These are phyloP conservation scores for Coniophora puteana DNA, from an alignment of 1,284 basidiomycete genomes.

Conservation along the genomic window DNA sequence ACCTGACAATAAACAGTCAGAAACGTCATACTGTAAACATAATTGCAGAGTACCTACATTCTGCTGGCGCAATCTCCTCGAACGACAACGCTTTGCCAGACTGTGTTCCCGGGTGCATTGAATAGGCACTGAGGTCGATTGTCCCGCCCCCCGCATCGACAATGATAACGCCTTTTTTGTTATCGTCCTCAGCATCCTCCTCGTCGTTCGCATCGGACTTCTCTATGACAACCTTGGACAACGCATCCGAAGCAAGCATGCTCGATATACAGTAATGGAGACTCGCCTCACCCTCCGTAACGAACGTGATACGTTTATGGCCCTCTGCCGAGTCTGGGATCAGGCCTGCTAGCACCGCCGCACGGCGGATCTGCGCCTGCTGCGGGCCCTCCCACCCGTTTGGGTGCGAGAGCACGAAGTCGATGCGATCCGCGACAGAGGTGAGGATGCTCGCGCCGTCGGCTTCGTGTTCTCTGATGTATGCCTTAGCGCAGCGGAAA, in stretches of 20 bases:
- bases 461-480: constrained; percentile 45
- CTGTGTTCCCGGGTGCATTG: constrained; percentile 15
- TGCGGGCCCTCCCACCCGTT: constrained; percentile 44
- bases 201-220: constrained; percentile 8
- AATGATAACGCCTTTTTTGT: constrained; percentile 38
- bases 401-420: constrained; percentile 38
- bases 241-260: constrained; percentile 28
- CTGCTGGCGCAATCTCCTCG: constrained; percentile 37
- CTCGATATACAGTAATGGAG: constrained; percentile 42
- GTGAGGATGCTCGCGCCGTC: constrained; percentile 37
- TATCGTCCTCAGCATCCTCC: constrained; percentile 21
- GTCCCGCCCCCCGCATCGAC: constrained; percentile 60
- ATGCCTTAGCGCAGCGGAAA: constrained; percentile 38
- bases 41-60: constrained; percentile 31
- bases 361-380: constrained; percentile 35
- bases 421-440: constrained; percentile 28
- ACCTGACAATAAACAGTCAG: constrained; percentile 20
- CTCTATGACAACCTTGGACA: constrained; percentile 25
- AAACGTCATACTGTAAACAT: not conserved
- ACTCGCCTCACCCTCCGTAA: constrained; percentile 51
- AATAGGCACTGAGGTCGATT: constrained; percentile 50
- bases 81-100: constrained; percentile 22
- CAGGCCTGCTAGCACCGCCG: constrained; percentile 31
- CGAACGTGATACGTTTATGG: constrained; percentile 34
- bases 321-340: constrained; percentile 24